Conservation (phyloP, 2,329 filamentous ascomycete genomes). For the Alternaria triticimaculans region DNA sequence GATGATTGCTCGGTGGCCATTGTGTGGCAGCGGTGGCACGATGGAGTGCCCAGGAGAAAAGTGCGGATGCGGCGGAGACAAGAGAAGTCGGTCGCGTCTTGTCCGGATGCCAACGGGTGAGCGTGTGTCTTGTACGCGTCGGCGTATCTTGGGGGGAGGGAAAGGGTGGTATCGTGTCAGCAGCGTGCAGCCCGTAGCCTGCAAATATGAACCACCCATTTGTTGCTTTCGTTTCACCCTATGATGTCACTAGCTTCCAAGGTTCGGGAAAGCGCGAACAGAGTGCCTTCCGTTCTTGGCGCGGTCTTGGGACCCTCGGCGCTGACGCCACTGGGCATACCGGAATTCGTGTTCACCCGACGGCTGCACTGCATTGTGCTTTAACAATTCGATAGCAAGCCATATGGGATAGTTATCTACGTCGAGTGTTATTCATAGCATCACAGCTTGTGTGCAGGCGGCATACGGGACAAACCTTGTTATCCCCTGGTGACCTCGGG, state of each 20-base stretch:
- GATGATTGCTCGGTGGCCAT: conserved; percentile 41
- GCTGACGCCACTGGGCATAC: conserved; percentile 8
- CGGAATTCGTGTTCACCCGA: not conserved
- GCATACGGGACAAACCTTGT: not conserved
- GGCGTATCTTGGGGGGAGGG: conserved; percentile 1
- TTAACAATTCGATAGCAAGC: not conserved
- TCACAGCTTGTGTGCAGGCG: not conserved
- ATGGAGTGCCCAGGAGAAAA: not conserved
- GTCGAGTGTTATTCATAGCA: not conserved
- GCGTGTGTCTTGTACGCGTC: conserved; percentile 22
- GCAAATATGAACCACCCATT: conserved; percentile 4
- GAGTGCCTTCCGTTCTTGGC: conserved; percentile 8
- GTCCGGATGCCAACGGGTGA: conserved; percentile 35
- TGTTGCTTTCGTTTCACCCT: not conserved
- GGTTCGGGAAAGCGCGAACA: not conserved
- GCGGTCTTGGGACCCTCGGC: conserved; percentile 2
- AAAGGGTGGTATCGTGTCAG: conserved; percentile 8
- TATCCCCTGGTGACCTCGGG: not conserved
- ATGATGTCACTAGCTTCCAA: conserved; percentile 17
- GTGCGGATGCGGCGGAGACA: conserved; percentile 18
- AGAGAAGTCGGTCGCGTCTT: conserved; percentile 22
- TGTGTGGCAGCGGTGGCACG: conserved; percentile 2
- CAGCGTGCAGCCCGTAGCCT: conserved; percentile 17
- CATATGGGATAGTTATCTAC: not conserved
- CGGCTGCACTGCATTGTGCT: not conserved